These are phyloP conservation scores for Thelonectria rubi DNA, from an alignment of 2,329 filamentous ascomycete species.

Conservation along the genomic window DNA sequence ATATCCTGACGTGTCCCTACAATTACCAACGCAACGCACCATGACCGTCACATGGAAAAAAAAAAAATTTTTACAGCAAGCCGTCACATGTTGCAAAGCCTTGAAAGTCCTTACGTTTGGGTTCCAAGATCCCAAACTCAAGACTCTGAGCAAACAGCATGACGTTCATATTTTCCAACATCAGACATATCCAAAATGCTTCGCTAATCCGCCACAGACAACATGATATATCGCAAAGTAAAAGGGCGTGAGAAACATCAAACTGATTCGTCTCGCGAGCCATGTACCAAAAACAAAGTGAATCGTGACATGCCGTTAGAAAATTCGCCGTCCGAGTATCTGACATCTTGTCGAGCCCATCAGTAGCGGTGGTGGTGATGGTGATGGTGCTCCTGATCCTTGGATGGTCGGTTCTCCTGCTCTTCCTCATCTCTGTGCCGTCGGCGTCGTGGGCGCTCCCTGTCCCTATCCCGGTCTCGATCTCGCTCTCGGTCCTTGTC, in stretches of 20 bases:
- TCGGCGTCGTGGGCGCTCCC: slow-evolving; percentile 48
- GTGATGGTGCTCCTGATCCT: slow-evolving; percentile 46
- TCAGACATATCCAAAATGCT: slow-evolving; percentile 15
- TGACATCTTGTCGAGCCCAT: slow-evolving; percentile 43
- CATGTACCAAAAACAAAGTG: background rate
- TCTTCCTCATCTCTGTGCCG: slow-evolving; percentile 45
- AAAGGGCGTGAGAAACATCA: background rate
- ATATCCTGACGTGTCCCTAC: slow-evolving; percentile 6
- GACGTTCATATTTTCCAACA: slow-evolving; percentile 8
- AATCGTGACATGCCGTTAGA: background rate
- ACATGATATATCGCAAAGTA: slow-evolving; percentile 3
- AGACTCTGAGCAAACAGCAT: background rate
- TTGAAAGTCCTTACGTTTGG: background rate
- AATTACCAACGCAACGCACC: background rate
- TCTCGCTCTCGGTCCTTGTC: slow-evolving; percentile 35
- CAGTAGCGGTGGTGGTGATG: slow-evolving; percentile 48
- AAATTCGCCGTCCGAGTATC: slow-evolving; percentile 30
- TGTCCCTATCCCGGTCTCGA: slow-evolving; percentile 44
- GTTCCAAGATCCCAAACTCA: background rate
- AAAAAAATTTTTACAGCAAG: too few relatives aligned
- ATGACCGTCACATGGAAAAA: background rate
- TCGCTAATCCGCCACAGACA: slow-evolving; percentile 20
- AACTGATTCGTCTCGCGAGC: slow-evolving; percentile 13
- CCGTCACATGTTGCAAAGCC: background rate
- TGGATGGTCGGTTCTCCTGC: slow-evolving; percentile 38